phyloP scores from a whole-genome alignment of 2,329 filamentous ascomycete genomes.

The Didymella pomorum region DNA sequence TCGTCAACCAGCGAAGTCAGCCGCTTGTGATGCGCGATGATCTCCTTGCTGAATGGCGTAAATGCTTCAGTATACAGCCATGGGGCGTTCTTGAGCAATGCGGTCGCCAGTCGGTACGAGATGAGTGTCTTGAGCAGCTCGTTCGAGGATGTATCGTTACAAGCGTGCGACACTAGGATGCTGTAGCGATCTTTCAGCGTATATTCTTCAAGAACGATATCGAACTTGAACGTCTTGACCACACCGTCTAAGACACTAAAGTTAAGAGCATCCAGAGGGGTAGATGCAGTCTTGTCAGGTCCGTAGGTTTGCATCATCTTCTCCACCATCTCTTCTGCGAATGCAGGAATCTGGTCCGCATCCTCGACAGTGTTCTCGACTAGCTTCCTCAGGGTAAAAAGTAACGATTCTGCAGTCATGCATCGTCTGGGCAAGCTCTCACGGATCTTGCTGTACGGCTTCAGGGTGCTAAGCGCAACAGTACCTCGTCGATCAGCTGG shows the following conservation, averaged over 20 bases:
- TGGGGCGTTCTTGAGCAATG: conserved; percentile 29
- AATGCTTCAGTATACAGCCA: conserved; percentile 14
- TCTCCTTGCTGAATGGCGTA: conserved; percentile 33
- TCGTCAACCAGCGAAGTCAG: conserved; percentile 31
- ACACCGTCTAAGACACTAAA: conserved; percentile 18
- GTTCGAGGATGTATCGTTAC: conserved; percentile 25
- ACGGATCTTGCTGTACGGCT: conserved; percentile 26
- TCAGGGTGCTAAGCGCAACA: conserved; percentile 43
- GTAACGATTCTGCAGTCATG: conserved; percentile 44
- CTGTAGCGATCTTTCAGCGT: conserved; percentile 44
- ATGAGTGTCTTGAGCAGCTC: conserved; percentile 40
- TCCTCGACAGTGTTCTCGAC: conserved; percentile 42
- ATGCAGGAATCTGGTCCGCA: conserved; percentile 31
- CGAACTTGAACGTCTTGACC: conserved; percentile 31
- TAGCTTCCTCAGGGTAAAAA: conserved; percentile 47
- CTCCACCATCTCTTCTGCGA: conserved; percentile 31
- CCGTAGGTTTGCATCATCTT: conserved; percentile 34
- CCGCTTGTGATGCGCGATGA: conserved; percentile 31
- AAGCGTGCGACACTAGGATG: conserved; percentile 42
- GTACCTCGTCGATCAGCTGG: conserved; percentile 55
- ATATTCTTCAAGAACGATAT: conserved; percentile 35
- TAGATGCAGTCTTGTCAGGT: neutral
- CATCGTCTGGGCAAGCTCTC: conserved; percentile 29
- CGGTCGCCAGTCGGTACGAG: conserved; percentile 40
- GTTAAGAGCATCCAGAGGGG: neutral